phyloP scores from a whole-genome alignment of 805 yeast species.

The Barnettozyma sucrosica region DNA sequence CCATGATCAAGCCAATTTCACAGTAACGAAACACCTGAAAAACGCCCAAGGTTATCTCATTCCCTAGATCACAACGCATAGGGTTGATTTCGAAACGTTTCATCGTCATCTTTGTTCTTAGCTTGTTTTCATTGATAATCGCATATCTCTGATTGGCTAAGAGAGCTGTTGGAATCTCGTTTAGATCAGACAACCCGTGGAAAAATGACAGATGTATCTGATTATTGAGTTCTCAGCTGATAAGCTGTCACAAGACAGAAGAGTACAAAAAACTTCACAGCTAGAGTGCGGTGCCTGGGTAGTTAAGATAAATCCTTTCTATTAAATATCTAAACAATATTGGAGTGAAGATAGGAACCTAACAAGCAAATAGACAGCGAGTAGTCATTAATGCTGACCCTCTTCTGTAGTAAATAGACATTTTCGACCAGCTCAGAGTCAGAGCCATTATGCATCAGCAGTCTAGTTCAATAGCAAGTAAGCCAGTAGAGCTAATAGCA shows the following conservation, averaged over 20 bases:
- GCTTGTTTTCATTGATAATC: not conserved
- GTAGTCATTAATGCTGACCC: not conserved
- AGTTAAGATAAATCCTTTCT: not conserved
- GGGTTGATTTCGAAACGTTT: too few species aligned
- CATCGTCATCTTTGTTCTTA: not conserved
- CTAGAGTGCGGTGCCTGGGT: too few species aligned
- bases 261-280: too few species aligned
- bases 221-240: not conserved
- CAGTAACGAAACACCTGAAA: too few species aligned
- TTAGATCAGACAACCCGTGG: not conserved
- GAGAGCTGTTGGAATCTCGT: not conserved
- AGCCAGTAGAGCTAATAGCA: constrained; percentile 20
- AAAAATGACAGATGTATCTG: not conserved
- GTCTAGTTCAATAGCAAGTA: constrained; percentile 13
- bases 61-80: too few species aligned
- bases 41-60: too few species aligned
- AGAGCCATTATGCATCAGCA: not conserved
- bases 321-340: constrained; percentile 1
- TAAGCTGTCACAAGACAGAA: not conserved
- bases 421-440: not conserved
- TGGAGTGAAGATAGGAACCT: not conserved
- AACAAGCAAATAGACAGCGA: not conserved
- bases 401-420: not conserved
- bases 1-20: too few species aligned
- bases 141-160: not conserved